Base-by-base conservation (phyloP, 2,329 filamentous ascomycete species). In the Trichoderma polysporum region DNA sequence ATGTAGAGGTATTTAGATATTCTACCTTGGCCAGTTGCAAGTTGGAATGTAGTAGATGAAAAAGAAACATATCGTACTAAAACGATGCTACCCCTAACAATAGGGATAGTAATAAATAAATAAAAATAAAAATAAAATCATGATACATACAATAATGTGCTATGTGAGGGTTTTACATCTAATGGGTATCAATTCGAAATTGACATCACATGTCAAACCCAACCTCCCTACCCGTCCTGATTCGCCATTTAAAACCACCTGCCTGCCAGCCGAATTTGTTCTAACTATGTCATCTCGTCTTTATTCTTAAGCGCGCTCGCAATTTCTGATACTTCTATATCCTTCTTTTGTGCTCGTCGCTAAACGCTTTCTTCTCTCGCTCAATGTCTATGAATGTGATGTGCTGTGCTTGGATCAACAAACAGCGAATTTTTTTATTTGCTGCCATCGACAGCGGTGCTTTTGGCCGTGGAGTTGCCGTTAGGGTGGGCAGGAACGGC, bases 391-490 rank as follows among this genome's bases (percentile, higher is more conserved):
- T 54, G n/a, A 7, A n/a, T n/a, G 53, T 56, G 31, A 39, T 22
- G 15, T 27, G n/a, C n/a, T 37, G n/a, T 13, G 9, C 29, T 31
- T 22, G 31, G 19, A 4, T 39, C 4, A 37, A 17, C n/a, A 37
- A 35, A 52, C 17, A 15, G 15, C 49, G 8, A 4, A 25, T 29
- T 25, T 45, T 50, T 31, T 39, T 39, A 53, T 31, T 66, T 60
- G 9, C 22, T 33, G 8, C 69, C 62, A 25, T 79, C 74, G n/a
- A 77, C 62, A 33, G 73, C 74, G 29, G 76, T 74, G 70, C 72
- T 75, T 67, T 71, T 74, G 62, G 69, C 77, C 10, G 71, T 72
- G 52, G 73, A 59, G 47, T 68, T 27, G 15, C 70, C 58, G 54
- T 66, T 33, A 19, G 69, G 58, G n/a, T 71, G 22, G 52, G 72